Conservation (phyloP, 257 asterid species). For the Capsicum chinense region DNA sequence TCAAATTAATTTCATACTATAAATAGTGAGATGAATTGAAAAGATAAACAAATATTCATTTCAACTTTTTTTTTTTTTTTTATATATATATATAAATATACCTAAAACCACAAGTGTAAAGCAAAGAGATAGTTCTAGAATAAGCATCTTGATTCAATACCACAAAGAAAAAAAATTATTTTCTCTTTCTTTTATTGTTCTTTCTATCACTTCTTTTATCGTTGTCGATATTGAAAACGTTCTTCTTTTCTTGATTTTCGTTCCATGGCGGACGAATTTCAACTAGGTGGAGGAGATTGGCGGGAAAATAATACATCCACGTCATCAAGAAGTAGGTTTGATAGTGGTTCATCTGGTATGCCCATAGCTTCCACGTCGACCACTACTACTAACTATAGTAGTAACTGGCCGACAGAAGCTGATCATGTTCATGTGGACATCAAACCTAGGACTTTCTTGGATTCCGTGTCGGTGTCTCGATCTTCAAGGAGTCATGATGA, state of each 20-base stretch:
- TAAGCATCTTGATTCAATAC: constrained; percentile 17
- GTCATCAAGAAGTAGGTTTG: constrained; percentile 49
- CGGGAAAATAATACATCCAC: constrained; percentile 55
- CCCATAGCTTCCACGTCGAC: constrained; percentile 43
- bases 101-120: constrained; percentile 26
- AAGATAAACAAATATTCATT: constrained; percentile 44
- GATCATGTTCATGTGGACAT: constrained; percentile 36
- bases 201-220: neutral
- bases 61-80: constrained; percentile 37
- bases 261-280: constrained; percentile 74
- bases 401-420: constrained; percentile 63
- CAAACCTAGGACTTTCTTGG: constrained; percentile 56
- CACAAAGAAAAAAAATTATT: neutral
- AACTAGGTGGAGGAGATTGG: constrained; percentile 77
- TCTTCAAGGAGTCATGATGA: constrained; percentile 22
- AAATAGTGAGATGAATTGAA: constrained; percentile 52
- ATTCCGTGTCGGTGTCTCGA: constrained; percentile 42
- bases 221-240: neutral
- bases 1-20: constrained; percentile 39
- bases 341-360: neutral
- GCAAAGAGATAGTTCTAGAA: neutral
- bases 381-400: constrained; percentile 50
- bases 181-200: neutral
- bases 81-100: neutral
- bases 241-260: neutral